A percentile compares a stretch with the other conserved stretches of the same genome.
Conservation (phyloP, 306 rosid genomes). For the Prunus dulcis region DNA sequence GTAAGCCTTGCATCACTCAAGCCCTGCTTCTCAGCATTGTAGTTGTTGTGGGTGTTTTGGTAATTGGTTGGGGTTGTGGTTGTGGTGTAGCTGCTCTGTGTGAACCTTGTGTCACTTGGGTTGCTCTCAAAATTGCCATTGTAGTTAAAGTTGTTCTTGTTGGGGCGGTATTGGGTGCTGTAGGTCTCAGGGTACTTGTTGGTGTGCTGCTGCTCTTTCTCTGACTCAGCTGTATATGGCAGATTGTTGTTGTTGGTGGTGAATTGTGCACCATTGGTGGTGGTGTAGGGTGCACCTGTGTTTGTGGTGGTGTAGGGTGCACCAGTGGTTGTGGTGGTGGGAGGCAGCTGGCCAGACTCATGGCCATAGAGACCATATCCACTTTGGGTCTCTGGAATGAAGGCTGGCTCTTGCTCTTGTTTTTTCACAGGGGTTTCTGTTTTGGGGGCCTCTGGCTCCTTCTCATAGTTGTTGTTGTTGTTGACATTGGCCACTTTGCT, state of each 20-base stretch:
- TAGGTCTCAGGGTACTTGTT: constrained; percentile 30
- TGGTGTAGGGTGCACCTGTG: constrained; percentile 2
- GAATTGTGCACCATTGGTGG: not conserved
- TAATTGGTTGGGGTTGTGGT: constrained; percentile 29
- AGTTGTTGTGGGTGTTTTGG: constrained; percentile 27
- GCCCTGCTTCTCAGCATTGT: constrained; percentile 49
- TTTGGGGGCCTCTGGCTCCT: constrained; percentile 41
- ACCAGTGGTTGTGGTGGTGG: constrained; percentile 24
- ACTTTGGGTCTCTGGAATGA: constrained; percentile 56
- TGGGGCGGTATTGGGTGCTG: constrained; percentile 18
- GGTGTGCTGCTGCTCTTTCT: constrained; percentile 22
- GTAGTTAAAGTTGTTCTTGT: constrained; percentile 31
- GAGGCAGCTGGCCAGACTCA: constrained; percentile 48
- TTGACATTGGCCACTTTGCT: constrained; percentile 59
- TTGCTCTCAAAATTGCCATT: constrained; percentile 15
- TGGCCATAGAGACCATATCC: constrained; percentile 90
- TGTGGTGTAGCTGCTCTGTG: constrained; percentile 34
- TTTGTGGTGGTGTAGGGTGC: constrained; percentile 3
- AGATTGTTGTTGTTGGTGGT: constrained; percentile 15
- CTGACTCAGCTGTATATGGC: constrained; percentile 39
- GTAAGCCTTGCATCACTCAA: constrained; percentile 27
- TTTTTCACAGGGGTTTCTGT: constrained; percentile 19
- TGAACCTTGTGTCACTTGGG: constrained; percentile 25
- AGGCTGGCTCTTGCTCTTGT: constrained; percentile 48
- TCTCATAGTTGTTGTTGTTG: constrained; percentile 26